phyloP scores from a whole-genome alignment of 352 stramenopile genomes.

The Phytopythium sindhum region DNA sequence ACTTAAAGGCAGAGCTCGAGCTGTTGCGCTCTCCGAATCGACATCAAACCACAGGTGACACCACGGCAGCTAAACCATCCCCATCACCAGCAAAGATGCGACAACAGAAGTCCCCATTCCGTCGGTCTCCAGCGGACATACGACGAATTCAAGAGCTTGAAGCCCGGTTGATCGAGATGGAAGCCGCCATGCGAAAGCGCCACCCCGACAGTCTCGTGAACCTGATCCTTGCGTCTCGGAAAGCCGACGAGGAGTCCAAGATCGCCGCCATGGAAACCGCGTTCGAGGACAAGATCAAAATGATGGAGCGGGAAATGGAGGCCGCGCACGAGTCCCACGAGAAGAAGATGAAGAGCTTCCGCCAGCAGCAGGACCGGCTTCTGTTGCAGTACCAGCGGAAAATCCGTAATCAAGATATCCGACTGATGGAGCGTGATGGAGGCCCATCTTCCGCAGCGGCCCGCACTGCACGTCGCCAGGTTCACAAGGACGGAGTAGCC shows the following conservation, averaged over 20 bases:
- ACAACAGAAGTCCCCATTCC: constrained; percentile 4
- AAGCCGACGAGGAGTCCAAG: constrained; percentile 64
- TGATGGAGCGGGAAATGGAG: constrained; percentile 47
- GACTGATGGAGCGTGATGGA: constrained; percentile 17
- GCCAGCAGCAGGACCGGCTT: constrained; percentile 78
- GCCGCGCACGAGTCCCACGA: constrained; percentile 44
- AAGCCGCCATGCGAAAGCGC: constrained; percentile 68
- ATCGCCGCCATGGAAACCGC: constrained; percentile 29
- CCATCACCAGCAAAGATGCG: not conserved
- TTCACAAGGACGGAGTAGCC: constrained; percentile 8
- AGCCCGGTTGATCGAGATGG: constrained; percentile 54
- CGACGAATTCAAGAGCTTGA: constrained; percentile 79
- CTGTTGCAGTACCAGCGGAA: constrained; percentile 67
- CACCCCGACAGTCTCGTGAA: constrained; percentile 80
- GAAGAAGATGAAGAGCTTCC: constrained; percentile 61
- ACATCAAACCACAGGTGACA: not conserved
- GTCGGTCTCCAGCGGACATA: constrained; percentile 49
- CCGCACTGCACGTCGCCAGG: not conserved
- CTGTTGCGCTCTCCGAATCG: not conserved
- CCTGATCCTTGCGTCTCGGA: constrained; percentile 67
- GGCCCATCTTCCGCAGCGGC: constrained; percentile 11
- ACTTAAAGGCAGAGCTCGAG: constrained; percentile 13
- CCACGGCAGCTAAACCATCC: constrained; percentile 3
- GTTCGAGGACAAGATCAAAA: constrained; percentile 36
- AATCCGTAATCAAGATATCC: constrained; percentile 47